Evolutionary conservation across 2,329 filamentous ascomycete species (phyloP), one percentile per base, ranked within the genome.

Genomic region (Colletotrichum sp.): DNA sequence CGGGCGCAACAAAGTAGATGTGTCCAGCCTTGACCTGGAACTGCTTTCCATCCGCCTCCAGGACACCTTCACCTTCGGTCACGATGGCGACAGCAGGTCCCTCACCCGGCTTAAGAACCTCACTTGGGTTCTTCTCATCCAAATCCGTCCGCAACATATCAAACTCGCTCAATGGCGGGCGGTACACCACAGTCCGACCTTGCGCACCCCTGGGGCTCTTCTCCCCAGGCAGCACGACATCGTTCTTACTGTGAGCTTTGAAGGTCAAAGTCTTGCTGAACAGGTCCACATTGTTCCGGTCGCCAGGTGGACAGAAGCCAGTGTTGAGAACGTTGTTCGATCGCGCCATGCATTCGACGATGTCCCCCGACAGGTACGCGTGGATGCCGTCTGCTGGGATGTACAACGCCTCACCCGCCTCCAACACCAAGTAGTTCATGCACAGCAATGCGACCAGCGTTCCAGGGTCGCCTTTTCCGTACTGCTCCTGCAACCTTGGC

Each of bases 261-360:
- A 95, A 95, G 0, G 90, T 93, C 21, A 96, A 81, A 2, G 90
- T 88, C 5, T 89, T 85, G 26, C 87, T 87, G 83, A 96, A 95
- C 32, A 92, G 82, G 21, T 94, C 92, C 28, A 92, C 86, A 58
- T 87, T 91, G 80, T 94, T 90, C 15, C 93, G 88, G 63, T 94
- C 91, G 0, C 91, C 90, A 2, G 87, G 87, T 0, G 94, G 93
- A 78, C 93, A 95, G 86, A 96, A 95, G 0, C 94, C 94, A 0
- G 91, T 92, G 82, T 94, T 94, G 66, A 96, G 87, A 3, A 96
- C 93, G 74, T 95, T 95, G 85, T 95, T 93, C 24, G 89, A 92
- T 9, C 93, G 89, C 2, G 94, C 94, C 94, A 95, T 95, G 84
- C 93, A 95, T 83, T 95, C 94, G 79, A 95, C 91, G 67, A 95